Base-by-base conservation (phyloP, 2,329 filamentous ascomycete species). In the Madurella mycetomatis region DNA sequence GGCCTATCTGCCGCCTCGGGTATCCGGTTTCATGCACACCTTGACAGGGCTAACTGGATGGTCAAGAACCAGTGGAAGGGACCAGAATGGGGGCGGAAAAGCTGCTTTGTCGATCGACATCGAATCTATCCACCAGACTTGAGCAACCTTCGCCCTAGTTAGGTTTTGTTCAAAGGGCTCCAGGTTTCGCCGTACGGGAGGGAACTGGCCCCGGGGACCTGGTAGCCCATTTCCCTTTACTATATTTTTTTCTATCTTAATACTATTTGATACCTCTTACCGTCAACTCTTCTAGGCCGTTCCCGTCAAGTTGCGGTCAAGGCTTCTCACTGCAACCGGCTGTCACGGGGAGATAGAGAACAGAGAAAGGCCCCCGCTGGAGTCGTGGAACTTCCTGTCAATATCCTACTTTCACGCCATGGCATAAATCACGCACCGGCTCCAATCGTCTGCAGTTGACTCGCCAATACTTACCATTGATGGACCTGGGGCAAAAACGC, bases 231-330 rank as follows among this genome's bases (percentile, higher is more conserved):
- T 44, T 18, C 40, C 19, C 12, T 40, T 53, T 47, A 50, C 40
- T 55, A 56, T 52, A 53, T 40, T 40, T 56, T 50, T 51, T 54
- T 54, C 49, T 47, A 39, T 54, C 47, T 42, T 60, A 60, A 54
- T 58, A 58, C 56, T 52, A 56, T 51, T 49, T 60, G 58, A 60
- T 60, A 59, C 58, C 58, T 57, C 25, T 46, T 41, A 53, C 34
- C 9, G 34, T 37, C 11, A 37, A 37, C 34, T 4, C 4, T 15
- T 37, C 13, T 37, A 2, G 34, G 11, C 25, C 7, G 34, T 37
- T 11, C 11, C 34, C 34, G 4, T 9, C 2, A 15, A 11, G 9
- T 37, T 37, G 34, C 9, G 34, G 25, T 25, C 25, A 25, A 25
- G 25, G 25, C 7, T 25, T 25, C 25, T 25, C 25, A 25, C 25